Conservation (phyloP, 106 monocot species). For the Cymbidium sinense region DNA sequence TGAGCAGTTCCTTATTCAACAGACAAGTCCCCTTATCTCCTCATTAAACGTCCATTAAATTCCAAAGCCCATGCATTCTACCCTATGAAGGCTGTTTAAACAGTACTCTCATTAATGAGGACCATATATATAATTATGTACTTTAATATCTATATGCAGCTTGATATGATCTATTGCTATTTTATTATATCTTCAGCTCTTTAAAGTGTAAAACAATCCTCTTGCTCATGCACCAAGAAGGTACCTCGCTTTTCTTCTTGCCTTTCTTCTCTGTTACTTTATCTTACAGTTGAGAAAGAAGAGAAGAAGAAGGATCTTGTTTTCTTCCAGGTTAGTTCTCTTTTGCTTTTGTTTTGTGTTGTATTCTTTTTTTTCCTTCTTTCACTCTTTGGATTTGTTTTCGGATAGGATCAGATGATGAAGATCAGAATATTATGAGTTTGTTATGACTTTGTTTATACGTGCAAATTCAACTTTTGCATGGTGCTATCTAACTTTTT, state of each 20-base stretch:
- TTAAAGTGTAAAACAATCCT: conserved; percentile 2
- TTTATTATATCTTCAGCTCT: not conserved
- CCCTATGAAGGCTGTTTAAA: not conserved
- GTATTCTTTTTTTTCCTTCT: too few species aligned
- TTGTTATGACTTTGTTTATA: too few species aligned
- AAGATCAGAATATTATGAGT: too few species aligned
- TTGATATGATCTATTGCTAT: not conserved
- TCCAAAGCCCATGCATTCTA: conserved; percentile 7
- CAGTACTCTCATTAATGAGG: not conserved
- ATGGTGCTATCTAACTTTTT: too few species aligned
- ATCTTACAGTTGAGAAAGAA: not conserved
- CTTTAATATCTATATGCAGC: not conserved
- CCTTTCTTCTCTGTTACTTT: not conserved
- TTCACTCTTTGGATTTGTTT: too few species aligned
- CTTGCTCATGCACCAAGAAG: not conserved
- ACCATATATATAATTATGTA: not conserved
- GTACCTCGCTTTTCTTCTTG: not conserved
- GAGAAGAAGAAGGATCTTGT: not conserved
- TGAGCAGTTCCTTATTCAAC: not conserved
- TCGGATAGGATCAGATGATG: too few species aligned
- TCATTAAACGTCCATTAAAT: conserved; percentile 10
- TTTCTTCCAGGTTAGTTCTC: not conserved
- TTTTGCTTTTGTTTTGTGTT: not conserved
- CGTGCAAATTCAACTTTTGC: too few species aligned
- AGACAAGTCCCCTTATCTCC: conserved; percentile 9